Evolutionary conservation across 106 monocot genomes (phyloP), one percentile per base, ranked within the genome.

Genomic region (Allium fistulosum): DNA sequence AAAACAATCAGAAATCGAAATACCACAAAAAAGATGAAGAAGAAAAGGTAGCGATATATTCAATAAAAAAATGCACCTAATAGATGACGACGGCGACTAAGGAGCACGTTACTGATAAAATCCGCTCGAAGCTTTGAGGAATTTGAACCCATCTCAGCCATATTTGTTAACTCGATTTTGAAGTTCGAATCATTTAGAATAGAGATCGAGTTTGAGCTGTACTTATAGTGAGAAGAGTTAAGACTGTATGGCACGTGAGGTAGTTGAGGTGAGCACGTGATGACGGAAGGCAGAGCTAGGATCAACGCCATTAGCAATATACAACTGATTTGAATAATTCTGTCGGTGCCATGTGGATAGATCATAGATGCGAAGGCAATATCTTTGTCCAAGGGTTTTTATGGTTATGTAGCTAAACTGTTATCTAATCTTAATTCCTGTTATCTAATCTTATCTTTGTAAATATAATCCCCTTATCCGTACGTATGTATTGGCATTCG

Each of bases 61-160:
- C 26, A 11, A 3, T 17, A 26, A 51, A 17, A 13, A 51, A 14
- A 37, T 37, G 37, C 37, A 90, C 87, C 90, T 56, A 86, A 67
- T 6, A 59, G 59, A 48, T 59, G 15, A 10, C 47, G 58, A 48
- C 84, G 76, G 17, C 96, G 88, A 61, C 84, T 78, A 49, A 80
- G 75, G 51, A 86, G 88, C 55, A 84, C 60, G 59, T 79, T 46
- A 8, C 69, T 49, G 65, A 84, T 11, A 76, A 97, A 87, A 22
- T 84, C 75, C 13, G 88, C 65, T 17, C 84, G 81, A 71, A 92
- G 82, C 77, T 87, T 58, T 26, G 59, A 59, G 49, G 85, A 37
- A 59, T 63, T 63, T 17, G 57, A 59, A 68, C 4, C 47, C 13
- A 51, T 66, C 13, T 11, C 75, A 5, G 62, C 26, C 17, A 17